A percentile compares a stretch with the other conserved stretches of the same genome.
Conservation (phyloP, 177 flowering plant genomes). For the Tripterygium wilfordii region DNA sequence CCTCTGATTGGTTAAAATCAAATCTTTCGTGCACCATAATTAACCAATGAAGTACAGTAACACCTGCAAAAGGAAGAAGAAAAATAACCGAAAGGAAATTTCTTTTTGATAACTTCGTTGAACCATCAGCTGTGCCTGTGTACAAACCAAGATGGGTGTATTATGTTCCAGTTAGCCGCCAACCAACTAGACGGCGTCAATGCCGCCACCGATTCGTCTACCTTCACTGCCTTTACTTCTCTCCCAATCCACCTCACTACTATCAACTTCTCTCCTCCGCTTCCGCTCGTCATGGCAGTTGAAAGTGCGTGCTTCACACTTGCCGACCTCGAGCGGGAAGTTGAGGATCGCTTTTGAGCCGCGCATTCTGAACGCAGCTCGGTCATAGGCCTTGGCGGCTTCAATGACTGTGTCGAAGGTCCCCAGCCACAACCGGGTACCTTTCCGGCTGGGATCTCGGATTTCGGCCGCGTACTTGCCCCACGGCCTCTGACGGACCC, state of each 20-base stretch:
- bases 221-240: constrained; percentile 8
- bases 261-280: constrained; percentile 9
- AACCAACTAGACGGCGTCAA: constrained; percentile 63
- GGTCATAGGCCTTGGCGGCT: constrained; percentile 56
- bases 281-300: constrained; percentile 4
- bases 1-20: too few species aligned
- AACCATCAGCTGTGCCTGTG: too few species aligned
- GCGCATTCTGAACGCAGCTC: constrained; percentile 45
- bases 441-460: constrained; percentile 39
- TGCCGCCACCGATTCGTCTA: constrained; percentile 17
- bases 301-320: background rate
- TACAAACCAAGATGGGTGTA: too few species aligned
- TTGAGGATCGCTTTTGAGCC: constrained; percentile 65
- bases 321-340: constrained; percentile 46
- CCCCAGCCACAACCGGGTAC: constrained; percentile 56
- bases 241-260: constrained; percentile 6
- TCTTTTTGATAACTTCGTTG: too few species aligned
- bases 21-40: too few species aligned
- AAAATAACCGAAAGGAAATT: too few species aligned
- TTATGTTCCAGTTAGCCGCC: too few species aligned
- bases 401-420: constrained; percentile 47
- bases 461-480: too few species aligned
- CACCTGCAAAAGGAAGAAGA: too few species aligned
- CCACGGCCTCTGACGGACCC: too few species aligned
- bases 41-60: too few species aligned